Percentiles rank a stretch among this genome's conserved stretches.
Evolutionary conservation across 805 yeast species (phyloP).

Genomic region (Ogataea naganishii): DNA sequence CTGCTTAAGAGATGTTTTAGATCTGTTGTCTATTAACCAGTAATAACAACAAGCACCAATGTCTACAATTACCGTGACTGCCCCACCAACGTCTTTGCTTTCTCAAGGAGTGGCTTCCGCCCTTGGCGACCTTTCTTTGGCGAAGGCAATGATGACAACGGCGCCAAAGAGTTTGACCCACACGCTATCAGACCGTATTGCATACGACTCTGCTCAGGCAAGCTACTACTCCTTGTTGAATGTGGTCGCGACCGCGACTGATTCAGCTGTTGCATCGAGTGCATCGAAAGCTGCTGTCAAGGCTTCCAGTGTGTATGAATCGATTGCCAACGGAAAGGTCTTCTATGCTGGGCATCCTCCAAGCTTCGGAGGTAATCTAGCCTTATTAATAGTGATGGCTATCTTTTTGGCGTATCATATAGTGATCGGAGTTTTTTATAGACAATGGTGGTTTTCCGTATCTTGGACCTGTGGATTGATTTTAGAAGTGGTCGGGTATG

Average conservation of each 20-base stretch:
- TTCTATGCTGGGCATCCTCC: slow-evolving; percentile 39
- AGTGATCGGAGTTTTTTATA: slow-evolving; percentile 31
- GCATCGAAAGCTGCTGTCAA: slow-evolving; percentile 13
- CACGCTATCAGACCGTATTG: too few relatives aligned
- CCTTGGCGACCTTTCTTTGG: too few relatives aligned
- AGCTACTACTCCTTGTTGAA: slow-evolving; percentile 14
- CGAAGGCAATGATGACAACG: too few relatives aligned
- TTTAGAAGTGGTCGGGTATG: slow-evolving; percentile 62
- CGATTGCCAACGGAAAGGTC: slow-evolving; percentile 9
- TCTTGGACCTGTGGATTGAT: slow-evolving; percentile 48
- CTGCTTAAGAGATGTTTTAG: too few relatives aligned
- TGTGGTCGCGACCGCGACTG: slow-evolving; percentile 17
- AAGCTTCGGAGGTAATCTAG: slow-evolving; percentile 45
- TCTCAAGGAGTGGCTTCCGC: too few relatives aligned
- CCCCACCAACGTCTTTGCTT: too few relatives aligned
- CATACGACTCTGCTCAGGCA: too few relatives aligned
- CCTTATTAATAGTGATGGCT: slow-evolving; percentile 48
- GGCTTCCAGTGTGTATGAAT: slow-evolving; percentile 13
- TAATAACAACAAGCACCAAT: too few relatives aligned
- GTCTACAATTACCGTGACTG: too few relatives aligned
- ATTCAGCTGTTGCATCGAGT: slow-evolving; percentile 5
- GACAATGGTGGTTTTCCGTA: slow-evolving; percentile 59
- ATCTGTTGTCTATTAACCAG: too few relatives aligned
- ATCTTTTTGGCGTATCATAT: slow-evolving; percentile 35
- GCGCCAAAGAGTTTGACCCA: too few relatives aligned